Base-by-base conservation (phyloP, 2,329 filamentous ascomycete genomes). In the Sporothrix brunneoviolacea region DNA sequence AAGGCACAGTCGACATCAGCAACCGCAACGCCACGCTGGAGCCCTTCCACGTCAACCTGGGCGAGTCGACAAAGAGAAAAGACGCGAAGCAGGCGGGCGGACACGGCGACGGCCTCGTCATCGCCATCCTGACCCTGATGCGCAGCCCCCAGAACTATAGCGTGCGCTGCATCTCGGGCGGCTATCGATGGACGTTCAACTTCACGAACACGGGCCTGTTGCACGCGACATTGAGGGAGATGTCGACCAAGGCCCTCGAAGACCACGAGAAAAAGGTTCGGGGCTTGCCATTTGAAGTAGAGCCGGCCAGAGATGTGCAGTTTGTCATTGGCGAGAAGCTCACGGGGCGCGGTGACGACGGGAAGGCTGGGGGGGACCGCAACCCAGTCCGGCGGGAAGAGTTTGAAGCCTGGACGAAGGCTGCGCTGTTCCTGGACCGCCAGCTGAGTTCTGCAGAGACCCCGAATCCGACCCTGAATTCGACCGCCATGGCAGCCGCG, bases 81-180 rank as follows among this genome's bases (percentile, higher is more conserved):
- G 53, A 58, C n/a, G 1, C 2, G 2, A 44, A 50, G 7, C 60
- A 62, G 44, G 61, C 62, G 9, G 63, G 63, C 0, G 50, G 54
- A 4, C 61, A 65, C 27, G 63, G 63, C 12, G 62, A 65, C 30
- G 63, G 65, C 3, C 55, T 66, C 32, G 62, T 64, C 37, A 32
- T 62, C 19, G 60, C 63, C 8, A 39, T 64, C 19, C 50, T 65
- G 16, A 56, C 59, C 18, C 50, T 67, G 4, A 44, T 65, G 56
- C 55, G 64, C 32, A 45, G 40, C 2, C 50, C 38, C 4, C 56
- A 60, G 35, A 63, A 65, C 30, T 61, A 65, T 41, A 42, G 36
- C n/a, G 51, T 67, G 4, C 48, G 52, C 3, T 66, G 60, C 46
- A 35, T 40, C 15, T 57, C 61, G 0, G 60, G 63, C 2, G 42